phyloP scores from a whole-genome alignment of 352 stramenopile species.

The Phytophthora europaea region DNA sequence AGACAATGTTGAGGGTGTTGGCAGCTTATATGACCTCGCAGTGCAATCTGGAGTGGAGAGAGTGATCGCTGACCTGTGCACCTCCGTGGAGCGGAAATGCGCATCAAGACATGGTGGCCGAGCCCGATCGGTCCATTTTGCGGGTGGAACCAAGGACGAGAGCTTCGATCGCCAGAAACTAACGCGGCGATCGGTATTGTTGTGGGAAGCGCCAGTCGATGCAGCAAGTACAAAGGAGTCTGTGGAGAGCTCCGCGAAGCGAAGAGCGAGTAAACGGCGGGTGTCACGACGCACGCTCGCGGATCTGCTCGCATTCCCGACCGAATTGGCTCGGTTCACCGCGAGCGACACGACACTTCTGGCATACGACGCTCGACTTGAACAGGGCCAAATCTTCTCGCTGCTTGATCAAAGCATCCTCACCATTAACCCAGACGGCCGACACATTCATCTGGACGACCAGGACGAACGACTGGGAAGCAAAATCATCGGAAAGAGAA shows the following conservation, averaged over 20 bases:
- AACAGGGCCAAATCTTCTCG: slow-evolving; percentile 59
- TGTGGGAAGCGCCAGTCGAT: slow-evolving; percentile 30
- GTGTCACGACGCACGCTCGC: slow-evolving; percentile 33
- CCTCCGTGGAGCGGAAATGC: slow-evolving; percentile 5
- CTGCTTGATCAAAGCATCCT: slow-evolving; percentile 68
- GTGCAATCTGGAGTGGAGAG: neutral
- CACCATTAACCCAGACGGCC: slow-evolving; percentile 54
- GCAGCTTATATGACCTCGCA: neutral
- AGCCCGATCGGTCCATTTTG: slow-evolving; percentile 29
- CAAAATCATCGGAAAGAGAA: slow-evolving; percentile 67
- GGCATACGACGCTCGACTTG: slow-evolving; percentile 67
- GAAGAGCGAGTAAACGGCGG: slow-evolving; percentile 37
- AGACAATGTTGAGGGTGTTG: neutral
- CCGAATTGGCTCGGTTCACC: slow-evolving; percentile 36
- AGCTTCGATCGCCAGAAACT: slow-evolving; percentile 5
- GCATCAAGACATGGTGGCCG: slow-evolving; percentile 1
- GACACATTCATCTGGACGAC: slow-evolving; percentile 63
- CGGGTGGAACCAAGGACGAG: slow-evolving; percentile 3
- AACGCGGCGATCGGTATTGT: slow-evolving; percentile 27
- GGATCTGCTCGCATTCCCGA: slow-evolving; percentile 36
- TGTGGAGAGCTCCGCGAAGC: slow-evolving; percentile 37
- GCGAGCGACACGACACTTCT: slow-evolving; percentile 51
- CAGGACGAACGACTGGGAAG: slow-evolving; percentile 39
- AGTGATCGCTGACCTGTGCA: slow-evolving; percentile 18
- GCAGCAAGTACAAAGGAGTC: slow-evolving; percentile 31